phyloP scores from a whole-genome alignment of 164 flowering plant species.

The Magnolia kwangsiensis region DNA sequence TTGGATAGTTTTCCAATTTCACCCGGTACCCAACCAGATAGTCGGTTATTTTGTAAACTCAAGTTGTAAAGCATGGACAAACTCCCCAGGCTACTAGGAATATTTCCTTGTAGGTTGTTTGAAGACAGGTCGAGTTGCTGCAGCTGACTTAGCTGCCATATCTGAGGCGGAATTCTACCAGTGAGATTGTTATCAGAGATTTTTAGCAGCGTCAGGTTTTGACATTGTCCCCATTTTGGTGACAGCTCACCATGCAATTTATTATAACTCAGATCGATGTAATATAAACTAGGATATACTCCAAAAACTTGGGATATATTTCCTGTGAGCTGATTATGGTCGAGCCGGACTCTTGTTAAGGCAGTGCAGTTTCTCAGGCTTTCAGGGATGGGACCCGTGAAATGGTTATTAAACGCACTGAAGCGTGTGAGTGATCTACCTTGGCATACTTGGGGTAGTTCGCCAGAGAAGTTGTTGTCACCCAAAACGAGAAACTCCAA shows the following conservation, averaged over 20 bases:
- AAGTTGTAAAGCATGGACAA: background rate
- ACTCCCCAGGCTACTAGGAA: conserved; percentile 4
- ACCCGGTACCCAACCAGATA: background rate
- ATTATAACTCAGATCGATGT: background rate
- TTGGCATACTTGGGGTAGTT: conserved; percentile 18
- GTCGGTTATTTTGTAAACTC: conserved; percentile 5
- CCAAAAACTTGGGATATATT: conserved; percentile 16
- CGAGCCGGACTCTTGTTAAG: conserved; percentile 17
- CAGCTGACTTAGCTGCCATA: background rate
- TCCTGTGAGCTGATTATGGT: conserved; percentile 15
- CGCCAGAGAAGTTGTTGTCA: conserved; percentile 21
- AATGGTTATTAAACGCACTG: conserved; percentile 10
- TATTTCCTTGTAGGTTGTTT: conserved; percentile 15
- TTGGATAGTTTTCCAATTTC: background rate
- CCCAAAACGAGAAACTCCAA: conserved; percentile 3
- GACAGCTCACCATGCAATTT: conserved; percentile 7
- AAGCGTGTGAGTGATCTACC: conserved; percentile 15
- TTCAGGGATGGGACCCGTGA: conserved; percentile 23
- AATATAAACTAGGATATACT: conserved; percentile 12
- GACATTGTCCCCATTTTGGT: background rate
- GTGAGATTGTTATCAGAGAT: background rate
- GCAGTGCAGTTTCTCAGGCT: conserved; percentile 18
- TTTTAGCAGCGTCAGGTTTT: background rate
- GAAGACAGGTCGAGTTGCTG: conserved; percentile 1
- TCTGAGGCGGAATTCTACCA: background rate